phyloP scores from a whole-genome alignment of 1,284 basidiomycete genomes.

The Omphalotus olearius region DNA sequence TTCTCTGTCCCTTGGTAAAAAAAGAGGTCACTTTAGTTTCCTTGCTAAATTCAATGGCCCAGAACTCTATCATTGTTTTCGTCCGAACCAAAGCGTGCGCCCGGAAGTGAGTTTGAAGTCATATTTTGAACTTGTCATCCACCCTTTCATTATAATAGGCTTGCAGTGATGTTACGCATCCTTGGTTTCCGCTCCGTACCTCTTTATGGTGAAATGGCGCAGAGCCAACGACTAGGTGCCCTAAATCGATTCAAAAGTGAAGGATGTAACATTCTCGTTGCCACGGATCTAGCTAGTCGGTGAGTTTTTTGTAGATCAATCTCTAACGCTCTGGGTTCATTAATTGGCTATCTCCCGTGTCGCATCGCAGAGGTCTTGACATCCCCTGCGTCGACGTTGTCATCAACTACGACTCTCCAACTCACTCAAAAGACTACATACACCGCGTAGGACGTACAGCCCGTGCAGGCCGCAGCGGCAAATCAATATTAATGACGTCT shows the following conservation, averaged over 20 bases:
- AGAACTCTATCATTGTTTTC: slow-evolving; percentile 95
- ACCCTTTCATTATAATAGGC: slow-evolving; percentile 34
- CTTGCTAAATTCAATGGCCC: slow-evolving; percentile 84
- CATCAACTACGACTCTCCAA: slow-evolving; percentile 98
- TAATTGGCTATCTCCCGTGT: background rate
- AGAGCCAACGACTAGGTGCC: slow-evolving; percentile 92
- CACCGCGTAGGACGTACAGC: slow-evolving; percentile 98
- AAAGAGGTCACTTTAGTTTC: slow-evolving; percentile 94
- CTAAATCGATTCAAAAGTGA: slow-evolving; percentile 96
- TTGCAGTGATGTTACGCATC: slow-evolving; percentile 87
- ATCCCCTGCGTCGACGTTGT: slow-evolving; percentile 96
- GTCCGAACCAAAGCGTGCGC: slow-evolving; percentile 95
- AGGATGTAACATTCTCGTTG: slow-evolving; percentile 87
- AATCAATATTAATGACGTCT: slow-evolving; percentile 6
- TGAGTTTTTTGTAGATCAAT: slow-evolving; percentile 30
- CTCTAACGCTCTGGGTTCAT: background rate
- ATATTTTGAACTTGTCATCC: background rate
- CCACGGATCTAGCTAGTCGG: slow-evolving; percentile 97
- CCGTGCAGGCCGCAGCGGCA: slow-evolving; percentile 85
- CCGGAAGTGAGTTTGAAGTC: slow-evolving; percentile 50
- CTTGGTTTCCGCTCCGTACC: slow-evolving; percentile 96
- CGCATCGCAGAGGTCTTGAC: slow-evolving; percentile 76
- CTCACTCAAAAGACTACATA: slow-evolving; percentile 99
- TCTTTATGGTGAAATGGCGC: slow-evolving; percentile 92
- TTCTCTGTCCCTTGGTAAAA: slow-evolving; percentile 89